Evolutionary conservation across 352 stramenopile genomes (phyloP), one percentile per base, ranked within the genome.

Genomic region (Phytophthora pistaciae): DNA sequence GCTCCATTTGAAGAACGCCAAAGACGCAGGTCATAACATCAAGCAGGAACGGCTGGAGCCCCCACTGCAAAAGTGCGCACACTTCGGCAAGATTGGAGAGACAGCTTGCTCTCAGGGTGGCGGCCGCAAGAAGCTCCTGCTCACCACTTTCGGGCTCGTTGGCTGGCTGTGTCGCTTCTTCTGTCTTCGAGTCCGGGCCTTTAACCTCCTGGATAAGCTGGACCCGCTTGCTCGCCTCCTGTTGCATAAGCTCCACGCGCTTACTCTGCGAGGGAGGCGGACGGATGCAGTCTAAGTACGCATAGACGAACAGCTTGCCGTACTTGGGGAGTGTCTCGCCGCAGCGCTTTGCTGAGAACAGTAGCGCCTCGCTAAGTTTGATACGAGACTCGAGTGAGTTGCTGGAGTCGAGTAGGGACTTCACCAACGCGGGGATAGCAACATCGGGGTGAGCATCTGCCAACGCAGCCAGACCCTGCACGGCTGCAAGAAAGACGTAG

Each of bases 11-110:
- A 21, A 96, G 63, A 31, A 96, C 80, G n/a, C 88, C 90, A 62
- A 90, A 90, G 27, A 91, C 85, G 54, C 87, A 94, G 46, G 78
- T 91, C 55, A 96, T 62, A n/a, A 96, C 78, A 53, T 96, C 87
- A 36, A 80, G 54, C 10, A 91, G 62, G 71, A 91, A 96, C 16
- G 85, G 87, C 36, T 89, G 82, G 1, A 96, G 71, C 18, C 80
- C 77, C 85, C 85, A 96, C 53, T 90, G 80, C 10, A 96, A 73
- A 50, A 95, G 64, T 7, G 79, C 85, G 23, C 83, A 91, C 14
- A 96, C 84, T 48, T 96, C 88, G n/a, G 90, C 90, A 14, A 96
- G 72, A 55, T 96, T 96, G n/a, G 90, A 96, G 38, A 96, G 60
- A 68, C 88, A 96, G 55, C 90, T 96, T 21, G 90, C 88, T 10